A percentile compares a stretch with the other conserved stretches of the same genome.
phyloP scores from a whole-genome alignment of 371 early-diverging fungal species.

The Mucor sp. region DNA sequence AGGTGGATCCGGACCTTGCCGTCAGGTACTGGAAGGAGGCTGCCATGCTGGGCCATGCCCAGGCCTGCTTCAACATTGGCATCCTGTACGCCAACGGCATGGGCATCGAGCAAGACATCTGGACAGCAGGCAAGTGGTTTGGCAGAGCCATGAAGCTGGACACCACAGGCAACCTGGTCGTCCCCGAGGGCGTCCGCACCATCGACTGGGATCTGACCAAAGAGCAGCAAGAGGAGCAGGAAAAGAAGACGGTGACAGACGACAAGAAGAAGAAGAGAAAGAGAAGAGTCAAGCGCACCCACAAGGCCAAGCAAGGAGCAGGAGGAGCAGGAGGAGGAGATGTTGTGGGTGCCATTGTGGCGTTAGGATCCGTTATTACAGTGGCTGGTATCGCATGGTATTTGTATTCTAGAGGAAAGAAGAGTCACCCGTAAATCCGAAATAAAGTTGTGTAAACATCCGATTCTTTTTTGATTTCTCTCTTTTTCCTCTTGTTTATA shows the following conservation, averaged over 20 bases:
- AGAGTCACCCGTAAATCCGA: conserved; percentile 14
- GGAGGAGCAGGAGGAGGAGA: conserved; percentile 12
- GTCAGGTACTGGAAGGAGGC: conserved; percentile 54
- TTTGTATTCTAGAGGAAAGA: conserved; percentile 24
- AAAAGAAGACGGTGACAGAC: neutral
- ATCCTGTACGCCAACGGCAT: conserved; percentile 50
- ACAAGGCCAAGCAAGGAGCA: conserved; percentile 1
- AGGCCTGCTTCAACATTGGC: conserved; percentile 52
- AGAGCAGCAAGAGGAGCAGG: conserved; percentile 15
- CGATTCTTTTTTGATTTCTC: conserved; percentile 13
- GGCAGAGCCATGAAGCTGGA: conserved; percentile 53
- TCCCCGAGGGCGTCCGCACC: conserved; percentile 38
- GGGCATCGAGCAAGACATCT: conserved; percentile 43
- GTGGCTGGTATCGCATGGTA: conserved; percentile 44
- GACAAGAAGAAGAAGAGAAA: conserved; percentile 19
- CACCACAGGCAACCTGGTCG: conserved; percentile 37
- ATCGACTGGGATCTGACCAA: conserved; percentile 48
- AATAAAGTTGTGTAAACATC: conserved; percentile 7
- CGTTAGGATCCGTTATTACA: conserved; percentile 34
- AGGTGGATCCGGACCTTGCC: conserved; percentile 43
- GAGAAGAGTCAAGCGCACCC: conserved; percentile 21
- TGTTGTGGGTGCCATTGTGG: conserved; percentile 26
- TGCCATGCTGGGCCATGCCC: conserved; percentile 49
- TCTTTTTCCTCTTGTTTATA: conserved; percentile 7
- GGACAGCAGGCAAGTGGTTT: conserved; percentile 51